Conservation (phyloP, 2,329 filamentous ascomycete species). For the Pezicula carpinea region DNA sequence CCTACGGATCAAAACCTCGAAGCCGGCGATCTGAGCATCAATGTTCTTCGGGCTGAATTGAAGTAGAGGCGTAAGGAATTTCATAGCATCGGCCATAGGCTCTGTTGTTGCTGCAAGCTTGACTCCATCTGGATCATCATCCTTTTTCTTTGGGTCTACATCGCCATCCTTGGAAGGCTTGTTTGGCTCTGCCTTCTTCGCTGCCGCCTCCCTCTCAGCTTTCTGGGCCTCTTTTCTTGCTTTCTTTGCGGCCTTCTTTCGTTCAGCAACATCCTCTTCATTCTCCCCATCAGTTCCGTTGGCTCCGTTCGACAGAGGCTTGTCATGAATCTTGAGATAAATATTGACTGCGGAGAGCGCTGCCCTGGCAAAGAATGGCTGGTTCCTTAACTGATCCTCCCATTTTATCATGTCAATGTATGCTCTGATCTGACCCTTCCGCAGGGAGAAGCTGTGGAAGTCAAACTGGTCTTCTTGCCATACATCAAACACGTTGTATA, state of each 20-base stretch:
- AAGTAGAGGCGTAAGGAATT: conserved; percentile 76
- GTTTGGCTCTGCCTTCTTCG: conserved; percentile 80
- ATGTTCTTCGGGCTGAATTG: conserved; percentile 78
- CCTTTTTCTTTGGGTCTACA: conserved; percentile 75
- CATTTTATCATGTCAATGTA: conserved; percentile 96
- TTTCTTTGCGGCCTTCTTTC: conserved; percentile 87
- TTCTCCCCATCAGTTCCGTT: conserved; percentile 46
- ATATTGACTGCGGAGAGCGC: conserved; percentile 77
- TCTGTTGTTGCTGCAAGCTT: conserved; percentile 77
- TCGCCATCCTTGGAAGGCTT: conserved; percentile 58
- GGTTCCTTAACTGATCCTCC: conserved; percentile 87
- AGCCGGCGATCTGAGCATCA: conserved; percentile 78
- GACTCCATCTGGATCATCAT: conserved; percentile 79
- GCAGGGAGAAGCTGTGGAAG: conserved; percentile 95
- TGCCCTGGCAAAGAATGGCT: conserved; percentile 86
- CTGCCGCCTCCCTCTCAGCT: conserved; percentile 72
- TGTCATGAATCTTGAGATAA: conserved; percentile 75
- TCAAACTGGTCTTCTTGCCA: conserved; percentile 99
- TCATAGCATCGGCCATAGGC: conserved; percentile 81
- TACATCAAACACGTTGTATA: conserved; percentile 90
- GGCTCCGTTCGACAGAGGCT: conserved; percentile 61
- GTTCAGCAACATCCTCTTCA: conserved; percentile 59
- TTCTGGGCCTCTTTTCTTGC: conserved; percentile 75
- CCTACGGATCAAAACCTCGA: conserved; percentile 82
- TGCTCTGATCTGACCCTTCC: conserved; percentile 91